Conservation (phyloP, 139 green algal genomes). For the Auxenochlorella pyrenoidosa region DNA sequence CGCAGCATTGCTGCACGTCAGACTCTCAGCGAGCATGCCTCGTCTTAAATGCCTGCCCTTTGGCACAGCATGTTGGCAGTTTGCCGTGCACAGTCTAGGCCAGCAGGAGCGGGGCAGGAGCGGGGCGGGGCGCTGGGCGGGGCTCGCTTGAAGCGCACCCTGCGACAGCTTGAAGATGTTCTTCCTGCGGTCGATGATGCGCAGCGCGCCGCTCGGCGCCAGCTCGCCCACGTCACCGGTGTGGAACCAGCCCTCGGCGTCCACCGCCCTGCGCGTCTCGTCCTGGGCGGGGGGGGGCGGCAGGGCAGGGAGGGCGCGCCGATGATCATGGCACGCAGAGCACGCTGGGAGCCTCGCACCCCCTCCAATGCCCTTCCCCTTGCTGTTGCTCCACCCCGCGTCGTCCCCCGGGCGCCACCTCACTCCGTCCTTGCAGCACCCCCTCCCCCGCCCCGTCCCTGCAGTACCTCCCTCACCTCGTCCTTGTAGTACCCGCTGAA, state of each 20-base stretch:
- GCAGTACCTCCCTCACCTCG: conserved; percentile 36
- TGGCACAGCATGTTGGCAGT: no score
- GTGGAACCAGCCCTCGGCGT: conserved; percentile 90
- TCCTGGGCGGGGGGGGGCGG: conserved; percentile 41
- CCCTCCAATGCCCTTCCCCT: no score
- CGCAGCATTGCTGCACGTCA: no score
- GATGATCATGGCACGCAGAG: neutral
- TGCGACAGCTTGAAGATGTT: conserved; percentile 99
- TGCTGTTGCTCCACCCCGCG: no score
- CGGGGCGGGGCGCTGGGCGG: neutral
- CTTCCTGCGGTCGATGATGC: conserved; percentile 97
- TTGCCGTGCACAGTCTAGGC: no score
- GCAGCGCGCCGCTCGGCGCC: conserved; percentile 65
- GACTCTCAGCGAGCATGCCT: no score
- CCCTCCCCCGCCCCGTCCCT: no score
- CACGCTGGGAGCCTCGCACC: no score
- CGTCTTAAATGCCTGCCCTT: no score
- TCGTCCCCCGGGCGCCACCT: no score
- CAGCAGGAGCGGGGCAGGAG: no score
- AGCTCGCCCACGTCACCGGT: conserved; percentile 87
- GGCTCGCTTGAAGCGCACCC: conserved; percentile 41
- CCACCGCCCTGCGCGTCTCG: conserved; percentile 52
- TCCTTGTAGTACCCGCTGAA: conserved; percentile 91
- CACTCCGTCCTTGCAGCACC: neutral
- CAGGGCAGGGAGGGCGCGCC: neutral